Evolutionary conservation across 2,329 filamentous ascomycete species (phyloP), one percentile per base, ranked within the genome.

Genomic region (Lachnellula hyalina): DNA sequence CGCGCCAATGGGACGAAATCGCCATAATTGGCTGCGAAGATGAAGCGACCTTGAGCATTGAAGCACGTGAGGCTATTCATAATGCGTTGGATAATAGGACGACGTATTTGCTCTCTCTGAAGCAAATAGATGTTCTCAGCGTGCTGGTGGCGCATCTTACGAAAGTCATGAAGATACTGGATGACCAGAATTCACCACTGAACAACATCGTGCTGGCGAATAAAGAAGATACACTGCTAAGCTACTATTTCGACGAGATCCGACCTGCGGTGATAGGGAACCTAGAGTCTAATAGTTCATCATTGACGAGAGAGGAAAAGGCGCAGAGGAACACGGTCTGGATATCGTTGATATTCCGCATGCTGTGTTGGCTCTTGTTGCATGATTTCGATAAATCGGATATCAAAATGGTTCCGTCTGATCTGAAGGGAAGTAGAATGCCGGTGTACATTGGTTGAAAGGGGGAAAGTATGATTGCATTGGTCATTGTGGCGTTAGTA

Each of bases 401-500:
- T 48, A 70, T 77, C n/a, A 77, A 81, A 63, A 63, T 78, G 2
- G 68, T 74, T 46, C 78, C 79, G 69, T 78, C 76, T 57, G 78
- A 81, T 65, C 66, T 81, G 2, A 58, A 76, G 21, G 78, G 77
- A 2, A 82, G 75, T 58, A 73, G 79, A 3, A 71, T 82, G 70
- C 78, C 78, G 0, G 77, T 82, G 12, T 82, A 78, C 53, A 77
- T 82, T 58, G 54, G 54, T 3, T 56, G 19, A 53, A 35, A 55
- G 23, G 52, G 57, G n/a, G 71, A 74, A 7, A 74, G 81, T n/a
- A 82, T 79, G 79, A 78, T 77, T 60, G 76, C 75, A 7, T 67
- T 83, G 17, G 72, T 82, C 4, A 79, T 82, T 58, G 70, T 79
- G 25, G 83, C 82, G 80, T 71, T 82, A 23, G 82, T 79, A 63